Conservation (phyloP, 257 asterid species). For the Nicotiana benthamiana region DNA sequence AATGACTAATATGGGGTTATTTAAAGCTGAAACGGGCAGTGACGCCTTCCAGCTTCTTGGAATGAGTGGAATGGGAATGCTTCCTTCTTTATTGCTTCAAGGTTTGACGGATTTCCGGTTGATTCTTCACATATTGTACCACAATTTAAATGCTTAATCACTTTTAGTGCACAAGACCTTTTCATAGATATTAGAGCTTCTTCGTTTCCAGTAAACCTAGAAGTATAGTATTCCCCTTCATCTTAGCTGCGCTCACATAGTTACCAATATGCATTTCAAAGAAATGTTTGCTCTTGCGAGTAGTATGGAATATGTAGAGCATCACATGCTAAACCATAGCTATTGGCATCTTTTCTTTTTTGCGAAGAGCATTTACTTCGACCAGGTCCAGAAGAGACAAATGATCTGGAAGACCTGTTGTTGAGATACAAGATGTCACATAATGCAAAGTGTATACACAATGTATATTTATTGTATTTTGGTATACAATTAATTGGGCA, state of each 20-base stretch:
- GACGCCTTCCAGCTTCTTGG: slow-evolving; percentile 79
- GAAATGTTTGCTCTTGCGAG: not conserved
- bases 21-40: slow-evolving; percentile 83
- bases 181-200: not conserved
- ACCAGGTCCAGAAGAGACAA: not conserved
- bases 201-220: not conserved
- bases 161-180: not conserved
- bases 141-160: not conserved
- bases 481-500: too few relatives aligned
- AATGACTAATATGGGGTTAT: slow-evolving; percentile 66
- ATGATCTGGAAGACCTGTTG: slow-evolving; percentile 24
- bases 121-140: not conserved
- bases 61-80: slow-evolving; percentile 79
- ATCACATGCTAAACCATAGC: not conserved
- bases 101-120: slow-evolving; percentile 23
- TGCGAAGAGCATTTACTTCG: not conserved
- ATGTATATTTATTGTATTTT: too few relatives aligned
- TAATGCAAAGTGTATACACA: too few relatives aligned
- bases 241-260: not conserved
- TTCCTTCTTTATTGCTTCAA: slow-evolving; percentile 55
- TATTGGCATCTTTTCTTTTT: not conserved
- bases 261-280: not conserved
- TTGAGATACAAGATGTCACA: too few relatives aligned
- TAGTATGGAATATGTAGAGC: not conserved
- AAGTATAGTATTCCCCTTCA: not conserved